Evolutionary conservation across 2,329 filamentous ascomycete species (phyloP).

Genomic region (Chrysosporium queenslandicum): DNA sequence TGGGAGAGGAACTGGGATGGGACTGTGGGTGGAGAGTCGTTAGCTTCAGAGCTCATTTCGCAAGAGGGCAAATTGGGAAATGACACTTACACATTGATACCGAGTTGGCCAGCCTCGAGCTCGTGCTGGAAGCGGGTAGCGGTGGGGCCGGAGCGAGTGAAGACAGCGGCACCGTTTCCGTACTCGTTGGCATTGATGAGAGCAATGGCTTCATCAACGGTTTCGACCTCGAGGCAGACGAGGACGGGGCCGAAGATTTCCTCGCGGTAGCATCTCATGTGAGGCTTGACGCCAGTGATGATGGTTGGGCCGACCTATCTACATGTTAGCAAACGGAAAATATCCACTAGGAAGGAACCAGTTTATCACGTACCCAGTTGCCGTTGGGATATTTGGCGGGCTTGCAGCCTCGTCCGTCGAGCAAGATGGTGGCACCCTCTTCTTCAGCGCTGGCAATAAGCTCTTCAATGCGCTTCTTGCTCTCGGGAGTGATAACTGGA

Average conservation of each 20-base stretch:
- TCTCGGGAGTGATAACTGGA: constrained; percentile 53
- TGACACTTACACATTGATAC: constrained; percentile 50
- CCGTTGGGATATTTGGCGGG: constrained; percentile 55
- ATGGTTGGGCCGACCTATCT: constrained; percentile 52
- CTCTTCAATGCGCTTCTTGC: constrained; percentile 54
- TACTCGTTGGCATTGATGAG: constrained; percentile 58
- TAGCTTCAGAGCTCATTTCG: neutral
- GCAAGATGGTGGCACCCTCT: constrained; percentile 54
- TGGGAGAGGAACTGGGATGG: constrained; percentile 52
- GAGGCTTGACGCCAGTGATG: constrained; percentile 54
- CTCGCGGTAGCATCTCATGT: constrained; percentile 57
- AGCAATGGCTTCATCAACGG: constrained; percentile 52
- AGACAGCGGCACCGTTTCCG: constrained; percentile 57
- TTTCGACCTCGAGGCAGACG: constrained; percentile 51
- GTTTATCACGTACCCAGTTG: constrained; percentile 47
- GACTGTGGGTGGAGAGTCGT: constrained; percentile 20
- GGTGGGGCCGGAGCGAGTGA: constrained; percentile 52
- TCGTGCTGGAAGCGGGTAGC: constrained; percentile 54
- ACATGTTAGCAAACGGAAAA: neutral
- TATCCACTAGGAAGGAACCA: neutral
- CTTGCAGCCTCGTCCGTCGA: constrained; percentile 53
- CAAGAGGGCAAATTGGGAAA: neutral
- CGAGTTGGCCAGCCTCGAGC: constrained; percentile 56
- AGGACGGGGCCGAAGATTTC: constrained; percentile 60
- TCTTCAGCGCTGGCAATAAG: constrained; percentile 52